Evolutionary conservation across 768 basidiomycete species (phyloP), one percentile per base, ranked within the genome.

Genomic region (Phlegmacium glaucopus): DNA sequence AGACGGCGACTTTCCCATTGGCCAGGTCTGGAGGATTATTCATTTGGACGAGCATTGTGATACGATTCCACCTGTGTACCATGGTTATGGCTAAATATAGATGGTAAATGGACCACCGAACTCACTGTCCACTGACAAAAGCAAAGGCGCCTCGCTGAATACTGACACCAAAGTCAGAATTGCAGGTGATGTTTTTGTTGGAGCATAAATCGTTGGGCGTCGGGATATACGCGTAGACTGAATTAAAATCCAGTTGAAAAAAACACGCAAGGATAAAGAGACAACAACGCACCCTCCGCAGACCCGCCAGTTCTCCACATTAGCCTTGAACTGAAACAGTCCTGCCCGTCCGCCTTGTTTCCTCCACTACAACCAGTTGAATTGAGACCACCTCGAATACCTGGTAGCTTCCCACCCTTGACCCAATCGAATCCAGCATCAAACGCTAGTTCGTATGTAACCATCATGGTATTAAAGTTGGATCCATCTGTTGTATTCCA

Each of bases 211-310:
- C 66, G 58, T 83, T 78, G 6, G 81, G 68, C 1, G 76, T 74
- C 4, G 86, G 84, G 39, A 91, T 79, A 59, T 94, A 93, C 9
- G 86, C 85, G 63, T 92, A 93, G 8, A 86, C 90, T 91, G 57
- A 36, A 12, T 39, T 34, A 26, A 30, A 53, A 39, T 27, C 41
- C 25, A 7, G 18, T 39, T 38, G 32, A 22, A 15, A 38, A 10
- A 22, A 34, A n/a, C 42, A 28, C 38, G 32, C 25, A 22, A 16
- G 13, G 38, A 28, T 30, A 38, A 38, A 12, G 12, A 60, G 72
- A 25, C 51, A 39, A 36, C 7, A 8, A 62, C 77, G 15, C 53
- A 88, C 89, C 80, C 77, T 92, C 89, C 22, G 85, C 87, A 7
- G 59, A 67, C 1, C 81, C 87, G 39, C 66, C 56, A 32, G 67